Evolutionary conservation across 2,329 filamentous ascomycete species (phyloP), one percentile per base, ranked within the genome.

Genomic region (Celoporthe dispersa): DNA sequence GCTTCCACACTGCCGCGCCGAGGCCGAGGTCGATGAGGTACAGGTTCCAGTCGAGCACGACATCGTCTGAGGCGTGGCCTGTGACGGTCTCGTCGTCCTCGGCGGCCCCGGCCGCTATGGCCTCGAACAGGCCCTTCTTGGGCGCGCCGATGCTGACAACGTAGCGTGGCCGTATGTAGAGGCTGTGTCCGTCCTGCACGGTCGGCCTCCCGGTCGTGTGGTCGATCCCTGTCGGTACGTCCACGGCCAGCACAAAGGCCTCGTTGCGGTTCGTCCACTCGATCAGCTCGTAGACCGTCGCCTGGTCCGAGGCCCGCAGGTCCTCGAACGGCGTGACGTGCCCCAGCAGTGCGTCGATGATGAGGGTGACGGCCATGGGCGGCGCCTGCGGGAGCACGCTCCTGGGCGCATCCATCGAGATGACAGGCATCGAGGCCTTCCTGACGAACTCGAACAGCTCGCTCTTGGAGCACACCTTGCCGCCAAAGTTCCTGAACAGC

Each of bases 211-310:
- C 94, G 53, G 90, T 91, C 0, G 90, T 89, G 2, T 93, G 93
- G 73, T 95, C 94, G 64, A 97, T 89, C 6, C 96, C 96, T 0
- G 93, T 95, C 0, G 96, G 96, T 7, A 97, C 89, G 78, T 97
- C 95, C n/a, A 99, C 88, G 0, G 94, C 92, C 28, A 99, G 83
- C 3, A 96, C 91, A 70, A 91, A 90, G 0, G 94, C 90, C 73
- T 94, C 92, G 77, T 91, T 93, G 73, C 94, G 91, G 78, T 98
- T 98, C 2, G 94, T 92, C 94, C 94, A 98, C 73, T 94, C 92
- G 76, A 98, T 96, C 77, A 98, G 88, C 77, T 97, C 92, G 76
- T 97, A 94, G 0, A 94, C 93, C 0, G 91, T 92, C 3, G 91
- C 90, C 78, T 97, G 93, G 74, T 97, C 92, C 22, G 92, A 91